Evolutionary conservation across 2,329 filamentous ascomycete genomes (phyloP).

Genomic region (Colletotrichum limetticola): DNA sequence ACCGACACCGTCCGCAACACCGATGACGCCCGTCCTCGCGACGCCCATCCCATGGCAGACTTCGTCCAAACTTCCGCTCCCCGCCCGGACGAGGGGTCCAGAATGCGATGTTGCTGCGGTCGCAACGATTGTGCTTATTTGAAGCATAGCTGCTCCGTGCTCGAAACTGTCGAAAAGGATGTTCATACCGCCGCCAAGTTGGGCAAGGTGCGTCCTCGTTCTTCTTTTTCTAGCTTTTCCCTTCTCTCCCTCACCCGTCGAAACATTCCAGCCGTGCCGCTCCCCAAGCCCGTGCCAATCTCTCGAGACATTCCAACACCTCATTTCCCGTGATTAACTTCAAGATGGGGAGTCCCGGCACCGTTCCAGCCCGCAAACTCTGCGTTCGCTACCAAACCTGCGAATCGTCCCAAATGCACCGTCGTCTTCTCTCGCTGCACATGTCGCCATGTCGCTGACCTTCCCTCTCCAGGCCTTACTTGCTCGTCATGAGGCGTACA

Average conservation of each 20-base stretch:
- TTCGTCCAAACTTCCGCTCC: conserved; percentile 29
- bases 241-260: not conserved
- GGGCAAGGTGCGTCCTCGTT: conserved; percentile 80
- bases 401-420: conserved; percentile 15
- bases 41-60: conserved; percentile 32
- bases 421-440: conserved; percentile 37
- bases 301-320: conserved; percentile 32
- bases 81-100: conserved; percentile 40
- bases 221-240: conserved; percentile 2
- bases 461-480: conserved; percentile 86
- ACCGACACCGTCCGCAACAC: not conserved
- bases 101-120: conserved; percentile 85
- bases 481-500: conserved; percentile 91
- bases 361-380: conserved; percentile 40
- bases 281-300: conserved; percentile 2
- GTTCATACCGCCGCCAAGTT: conserved; percentile 87
- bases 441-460: conserved; percentile 67
- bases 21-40: conserved; percentile 22
- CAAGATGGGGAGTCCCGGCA: conserved; percentile 17
- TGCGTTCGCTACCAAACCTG: conserved; percentile 35
- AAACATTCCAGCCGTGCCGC: conserved; percentile 29
- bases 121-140: conserved; percentile 82
- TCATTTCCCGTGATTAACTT: conserved; percentile 26
- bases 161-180: conserved; percentile 87
- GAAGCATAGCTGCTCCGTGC: conserved; percentile 79